These are phyloP conservation scores for Calamus simplicifolius DNA, from an alignment of 176 grass and related monocot species.

Conservation along the genomic window DNA sequence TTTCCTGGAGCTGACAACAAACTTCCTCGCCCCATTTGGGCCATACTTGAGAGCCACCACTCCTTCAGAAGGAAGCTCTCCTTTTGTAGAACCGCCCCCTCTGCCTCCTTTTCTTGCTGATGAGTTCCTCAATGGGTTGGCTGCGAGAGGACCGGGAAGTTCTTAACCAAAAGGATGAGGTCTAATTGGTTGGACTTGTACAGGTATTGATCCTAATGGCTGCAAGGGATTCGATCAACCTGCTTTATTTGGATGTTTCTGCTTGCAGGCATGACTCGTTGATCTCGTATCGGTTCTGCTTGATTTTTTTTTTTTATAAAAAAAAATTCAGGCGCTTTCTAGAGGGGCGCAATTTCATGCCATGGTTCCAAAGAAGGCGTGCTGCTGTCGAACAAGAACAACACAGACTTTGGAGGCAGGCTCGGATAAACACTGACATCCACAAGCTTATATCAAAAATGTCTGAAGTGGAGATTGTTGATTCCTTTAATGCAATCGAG, in stretches of 20 bases:
- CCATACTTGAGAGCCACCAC: slow-evolving; percentile 78
- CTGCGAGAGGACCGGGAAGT: slow-evolving; percentile 87
- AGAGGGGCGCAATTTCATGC: slow-evolving; percentile 90
- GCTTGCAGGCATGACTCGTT: not conserved
- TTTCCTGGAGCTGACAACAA: slow-evolving; percentile 89
- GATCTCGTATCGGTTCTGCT: not conserved
- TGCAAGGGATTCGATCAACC: no score
- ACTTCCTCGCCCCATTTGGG: slow-evolving; percentile 95
- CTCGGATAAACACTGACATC: slow-evolving; percentile 65
- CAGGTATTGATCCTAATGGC: slow-evolving; percentile 26
- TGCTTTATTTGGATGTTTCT: not conserved
- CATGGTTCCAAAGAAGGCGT: slow-evolving; percentile 88
- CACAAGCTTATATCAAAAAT: slow-evolving; percentile 73
- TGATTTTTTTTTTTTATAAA: not conserved
- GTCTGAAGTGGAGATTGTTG: slow-evolving; percentile 84
- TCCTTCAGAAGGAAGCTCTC: slow-evolving; percentile 60
- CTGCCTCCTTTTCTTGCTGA: slow-evolving; percentile 61
- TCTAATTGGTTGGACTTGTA: slow-evolving; percentile 95
- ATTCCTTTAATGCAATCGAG: slow-evolving; percentile 93
- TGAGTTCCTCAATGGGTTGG: slow-evolving; percentile 75
- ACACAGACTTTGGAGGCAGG: slow-evolving; percentile 71
- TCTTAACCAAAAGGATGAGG: slow-evolving; percentile 95
- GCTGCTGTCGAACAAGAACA: slow-evolving; percentile 76
- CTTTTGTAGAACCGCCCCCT: slow-evolving; percentile 71
- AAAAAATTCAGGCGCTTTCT: slow-evolving; percentile 53